phyloP scores from a whole-genome alignment of 2,329 filamentous ascomycete genomes.

The Ramularia collo-cygni region DNA sequence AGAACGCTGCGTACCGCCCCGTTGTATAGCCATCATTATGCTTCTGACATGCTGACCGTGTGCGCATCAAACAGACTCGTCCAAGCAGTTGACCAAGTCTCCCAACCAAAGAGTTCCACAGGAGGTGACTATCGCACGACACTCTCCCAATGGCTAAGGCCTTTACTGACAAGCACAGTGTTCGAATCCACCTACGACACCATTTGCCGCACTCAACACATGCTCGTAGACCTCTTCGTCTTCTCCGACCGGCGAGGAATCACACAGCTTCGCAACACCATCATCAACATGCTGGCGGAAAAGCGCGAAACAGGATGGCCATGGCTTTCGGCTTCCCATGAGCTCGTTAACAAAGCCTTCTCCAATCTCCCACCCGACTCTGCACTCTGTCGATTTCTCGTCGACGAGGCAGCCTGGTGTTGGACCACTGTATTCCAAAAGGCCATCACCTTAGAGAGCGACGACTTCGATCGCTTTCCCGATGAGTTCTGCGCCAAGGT shows the following conservation, averaged over 20 bases:
- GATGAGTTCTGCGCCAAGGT: background rate
- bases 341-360: background rate
- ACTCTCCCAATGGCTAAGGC: too few species aligned
- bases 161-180: too few species aligned
- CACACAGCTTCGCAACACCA: background rate
- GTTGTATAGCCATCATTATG: too few species aligned
- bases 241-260: constrained; percentile 4
- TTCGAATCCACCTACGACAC: too few species aligned
- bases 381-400: constrained; percentile 1
- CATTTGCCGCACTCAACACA: background rate
- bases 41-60: too few species aligned
- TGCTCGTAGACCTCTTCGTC: constrained; percentile 2
- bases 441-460: too few species aligned
- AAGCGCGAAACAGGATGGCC: constrained; percentile 1
- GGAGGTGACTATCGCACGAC: too few species aligned
- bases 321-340: background rate
- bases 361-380: background rate
- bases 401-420: constrained; percentile 5
- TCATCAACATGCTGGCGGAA: constrained; percentile 1
- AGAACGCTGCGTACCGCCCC: too few species aligned
- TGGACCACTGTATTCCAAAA: constrained; percentile 53
- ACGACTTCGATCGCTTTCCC: constrained; percentile 49
- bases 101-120: too few species aligned
- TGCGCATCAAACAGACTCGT: too few species aligned
- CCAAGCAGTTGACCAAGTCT: too few species aligned